Evolutionary conservation across 1,284 basidiomycete genomes (phyloP).

Genomic region (Hypsizygus ulmarius): DNA sequence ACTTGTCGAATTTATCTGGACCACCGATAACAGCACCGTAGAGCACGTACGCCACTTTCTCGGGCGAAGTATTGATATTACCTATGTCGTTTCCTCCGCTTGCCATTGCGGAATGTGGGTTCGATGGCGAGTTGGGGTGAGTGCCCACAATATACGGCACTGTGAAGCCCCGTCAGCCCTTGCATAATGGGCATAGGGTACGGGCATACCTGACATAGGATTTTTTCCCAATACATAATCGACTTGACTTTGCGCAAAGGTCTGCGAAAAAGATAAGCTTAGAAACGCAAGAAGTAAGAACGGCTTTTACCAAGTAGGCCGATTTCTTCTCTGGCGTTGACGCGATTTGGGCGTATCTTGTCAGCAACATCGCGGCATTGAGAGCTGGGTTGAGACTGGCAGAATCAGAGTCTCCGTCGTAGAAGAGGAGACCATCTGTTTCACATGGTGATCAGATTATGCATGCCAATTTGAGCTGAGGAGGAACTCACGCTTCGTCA

Average conservation of each 20-base stretch:
- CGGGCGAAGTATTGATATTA: slow-evolving; percentile 72
- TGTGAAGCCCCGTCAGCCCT: slow-evolving; percentile 23
- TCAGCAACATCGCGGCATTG: slow-evolving; percentile 81
- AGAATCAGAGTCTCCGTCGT: slow-evolving; percentile 74
- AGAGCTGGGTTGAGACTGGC: slow-evolving; percentile 84
- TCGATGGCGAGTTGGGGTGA: slow-evolving; percentile 86
- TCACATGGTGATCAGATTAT: slow-evolving; percentile 9
- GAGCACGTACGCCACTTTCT: slow-evolving; percentile 68
- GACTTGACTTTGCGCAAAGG: slow-evolving; percentile 73
- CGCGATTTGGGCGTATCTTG: slow-evolving; percentile 74
- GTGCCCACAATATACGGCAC: slow-evolving; percentile 80
- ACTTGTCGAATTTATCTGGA: slow-evolving; percentile 73
- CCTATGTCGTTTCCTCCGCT: slow-evolving; percentile 74
- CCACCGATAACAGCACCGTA: slow-evolving; percentile 91
- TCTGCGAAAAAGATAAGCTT: slow-evolving; percentile 31
- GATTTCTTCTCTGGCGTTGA: slow-evolving; percentile 56
- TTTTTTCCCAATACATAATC: slow-evolving; percentile 85
- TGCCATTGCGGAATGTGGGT: slow-evolving; percentile 86
- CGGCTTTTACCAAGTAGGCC: slow-evolving; percentile 53
- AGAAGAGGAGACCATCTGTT: slow-evolving; percentile 76
- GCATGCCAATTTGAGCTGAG: not conserved
- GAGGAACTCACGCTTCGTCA: slow-evolving; percentile 31
- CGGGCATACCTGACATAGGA: slow-evolving; percentile 68
- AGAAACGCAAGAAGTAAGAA: not conserved
- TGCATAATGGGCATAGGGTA: not conserved